Percentiles rank a stretch among this genome's conserved stretches.
Evolutionary conservation across 345 rosid species (phyloP).

Genomic region (Angophora floribunda): DNA sequence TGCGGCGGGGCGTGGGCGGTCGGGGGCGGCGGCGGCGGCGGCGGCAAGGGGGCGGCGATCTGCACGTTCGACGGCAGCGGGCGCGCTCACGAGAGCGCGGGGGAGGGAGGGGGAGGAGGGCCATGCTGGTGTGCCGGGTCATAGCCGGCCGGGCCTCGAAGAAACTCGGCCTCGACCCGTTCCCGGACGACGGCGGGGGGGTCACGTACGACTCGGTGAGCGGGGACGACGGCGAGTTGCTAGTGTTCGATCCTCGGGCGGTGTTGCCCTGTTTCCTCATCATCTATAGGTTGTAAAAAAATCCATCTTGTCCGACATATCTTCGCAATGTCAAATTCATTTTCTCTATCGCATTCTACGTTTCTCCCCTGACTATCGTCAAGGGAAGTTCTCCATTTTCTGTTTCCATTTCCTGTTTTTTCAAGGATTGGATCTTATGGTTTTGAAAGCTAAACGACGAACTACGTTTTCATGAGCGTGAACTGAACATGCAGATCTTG

Average conservation of each 20-base stretch:
- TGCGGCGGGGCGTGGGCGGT: background rate
- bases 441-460: background rate
- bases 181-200: background rate
- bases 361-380: background rate
- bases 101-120: constrained; percentile 3
- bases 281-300: constrained; percentile 4
- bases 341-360: background rate
- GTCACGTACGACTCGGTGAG: constrained; percentile 6
- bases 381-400: background rate
- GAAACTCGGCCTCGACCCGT: background rate
- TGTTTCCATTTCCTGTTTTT: background rate
- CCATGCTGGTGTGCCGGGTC: constrained; percentile 11
- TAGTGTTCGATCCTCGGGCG: constrained; percentile 8
- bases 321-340: background rate
- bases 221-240: constrained; percentile 5
- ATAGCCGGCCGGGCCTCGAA: constrained; percentile 1
- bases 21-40: background rate
- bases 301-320: background rate
- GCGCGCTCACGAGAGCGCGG: constrained; percentile 1
- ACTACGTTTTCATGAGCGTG: background rate
- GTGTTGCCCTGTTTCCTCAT: constrained; percentile 9
- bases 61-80: constrained; percentile 6
- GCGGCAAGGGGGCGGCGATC: background rate
- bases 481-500: background rate
- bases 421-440: background rate